These are phyloP conservation scores for Sphaerulina populicola DNA, from an alignment of 2,329 filamentous ascomycete genomes.

Conservation along the genomic window DNA sequence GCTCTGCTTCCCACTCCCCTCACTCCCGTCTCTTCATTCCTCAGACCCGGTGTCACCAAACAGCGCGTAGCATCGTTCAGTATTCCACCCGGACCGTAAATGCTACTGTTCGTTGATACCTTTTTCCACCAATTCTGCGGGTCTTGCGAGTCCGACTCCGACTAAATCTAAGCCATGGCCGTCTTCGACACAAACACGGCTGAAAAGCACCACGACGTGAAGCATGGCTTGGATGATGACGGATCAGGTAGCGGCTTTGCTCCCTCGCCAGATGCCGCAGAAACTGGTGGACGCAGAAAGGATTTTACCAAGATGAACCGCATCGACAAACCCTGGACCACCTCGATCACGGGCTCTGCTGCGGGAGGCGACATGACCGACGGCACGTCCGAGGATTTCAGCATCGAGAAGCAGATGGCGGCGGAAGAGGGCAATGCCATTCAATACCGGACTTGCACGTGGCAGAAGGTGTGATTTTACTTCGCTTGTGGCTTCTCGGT, in stretches of 20 bases:
- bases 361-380: constrained; percentile 9
- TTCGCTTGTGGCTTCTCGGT: neutral
- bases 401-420: constrained; percentile 60
- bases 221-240: constrained; percentile 19
- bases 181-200: neutral
- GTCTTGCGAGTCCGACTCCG: constrained; percentile 8
- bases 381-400: constrained; percentile 32
- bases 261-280: constrained; percentile 23
- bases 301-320: constrained; percentile 35
- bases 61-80: neutral
- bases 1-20: no score
- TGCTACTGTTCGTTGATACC: constrained; percentile 13
- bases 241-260: constrained; percentile 26
- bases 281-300: constrained; percentile 25
- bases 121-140: constrained; percentile 15
- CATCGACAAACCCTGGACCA: constrained; percentile 34
- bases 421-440: constrained; percentile 70
- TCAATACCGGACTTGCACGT: constrained; percentile 86
- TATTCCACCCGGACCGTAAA: neutral
- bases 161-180: constrained; percentile 3
- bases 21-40: neutral
- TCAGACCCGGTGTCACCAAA: neutral
- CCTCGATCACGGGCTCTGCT: constrained; percentile 29
- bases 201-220: constrained; percentile 13
- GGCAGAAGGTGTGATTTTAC: constrained; percentile 60